phyloP scores from a whole-genome alignment of 768 basidiomycete genomes.

The Rhodosporidiobolus sp. region DNA sequence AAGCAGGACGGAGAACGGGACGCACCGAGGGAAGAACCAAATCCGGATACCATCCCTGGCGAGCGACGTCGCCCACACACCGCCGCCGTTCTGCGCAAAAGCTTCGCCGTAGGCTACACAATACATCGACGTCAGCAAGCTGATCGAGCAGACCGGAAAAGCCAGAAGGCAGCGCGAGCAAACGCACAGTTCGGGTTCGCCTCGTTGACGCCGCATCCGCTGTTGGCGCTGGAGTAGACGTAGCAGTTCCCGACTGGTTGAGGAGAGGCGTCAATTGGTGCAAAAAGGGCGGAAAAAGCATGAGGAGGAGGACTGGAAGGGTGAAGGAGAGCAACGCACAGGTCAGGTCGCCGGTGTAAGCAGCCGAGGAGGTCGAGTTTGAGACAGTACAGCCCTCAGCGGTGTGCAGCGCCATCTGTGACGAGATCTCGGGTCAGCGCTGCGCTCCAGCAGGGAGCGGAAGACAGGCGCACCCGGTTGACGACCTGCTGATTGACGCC shows the following conservation, averaged over 20 bases:
- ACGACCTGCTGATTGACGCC: slow-evolving; percentile 65
- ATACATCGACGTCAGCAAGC: too few relatives aligned
- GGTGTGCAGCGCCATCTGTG: slow-evolving; percentile 61
- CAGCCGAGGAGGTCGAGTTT: slow-evolving; percentile 29
- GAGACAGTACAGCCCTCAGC: slow-evolving; percentile 48
- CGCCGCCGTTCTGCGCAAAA: slow-evolving; percentile 54
- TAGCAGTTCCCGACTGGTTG: slow-evolving; percentile 26
- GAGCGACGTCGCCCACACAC: slow-evolving; percentile 54
- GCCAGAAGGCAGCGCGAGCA: too few relatives aligned
- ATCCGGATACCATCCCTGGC: slow-evolving; percentile 53
- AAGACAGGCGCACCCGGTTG: slow-evolving; percentile 57
- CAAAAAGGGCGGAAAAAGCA: neutral
- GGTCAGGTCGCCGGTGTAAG: slow-evolving; percentile 2
- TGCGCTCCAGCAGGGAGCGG: too few relatives aligned
- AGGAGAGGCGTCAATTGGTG: neutral
- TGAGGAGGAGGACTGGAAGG: too few relatives aligned
- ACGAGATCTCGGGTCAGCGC: too few relatives aligned
- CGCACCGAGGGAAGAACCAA: slow-evolving; percentile 58
- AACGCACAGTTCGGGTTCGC: slow-evolving; percentile 41
- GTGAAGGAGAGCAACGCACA: neutral
- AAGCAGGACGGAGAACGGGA: too few relatives aligned
- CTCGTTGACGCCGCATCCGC: slow-evolving; percentile 21
- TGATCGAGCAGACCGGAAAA: too few relatives aligned
- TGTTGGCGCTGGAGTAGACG: slow-evolving; percentile 16
- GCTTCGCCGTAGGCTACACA: slow-evolving; percentile 53